Percentiles rank a stretch among this genome's conserved stretches.
phyloP scores from a whole-genome alignment of 1,284 basidiomycete genomes.

The Pseudozyma sp. region DNA sequence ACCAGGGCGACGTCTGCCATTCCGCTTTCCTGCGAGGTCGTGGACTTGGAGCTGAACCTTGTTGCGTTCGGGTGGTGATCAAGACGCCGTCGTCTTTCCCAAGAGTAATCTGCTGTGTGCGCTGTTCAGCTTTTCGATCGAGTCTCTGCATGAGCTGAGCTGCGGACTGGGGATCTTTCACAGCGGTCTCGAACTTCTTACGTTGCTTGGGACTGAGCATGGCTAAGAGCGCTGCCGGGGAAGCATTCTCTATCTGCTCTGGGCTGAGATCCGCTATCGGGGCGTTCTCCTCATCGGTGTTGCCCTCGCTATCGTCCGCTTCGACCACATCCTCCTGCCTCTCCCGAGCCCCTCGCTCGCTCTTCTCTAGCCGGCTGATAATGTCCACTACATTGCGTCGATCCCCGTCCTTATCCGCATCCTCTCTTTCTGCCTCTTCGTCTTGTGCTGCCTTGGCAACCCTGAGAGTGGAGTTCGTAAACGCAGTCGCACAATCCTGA shows the following conservation, averaged over 20 bases:
- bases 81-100: slow-evolving; percentile 6
- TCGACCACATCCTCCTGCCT: slow-evolving; percentile 5
- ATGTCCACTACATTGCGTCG: slow-evolving; percentile 37
- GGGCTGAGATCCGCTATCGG: slow-evolving; percentile 5
- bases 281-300: slow-evolving; percentile 9
- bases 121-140: slow-evolving; percentile 26
- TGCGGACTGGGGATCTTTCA: slow-evolving; percentile 31
- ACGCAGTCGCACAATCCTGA: slow-evolving; percentile 44
- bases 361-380: slow-evolving; percentile 18
- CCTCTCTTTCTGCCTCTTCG: not conserved
- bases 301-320: slow-evolving; percentile 8
- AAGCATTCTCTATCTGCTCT: slow-evolving; percentile 26
- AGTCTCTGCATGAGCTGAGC: slow-evolving; percentile 23
- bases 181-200: slow-evolving; percentile 32
- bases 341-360: slow-evolving; percentile 9
- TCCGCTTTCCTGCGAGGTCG: not conserved
- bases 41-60: not conserved
- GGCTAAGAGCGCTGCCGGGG: slow-evolving; percentile 40
- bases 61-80: not conserved
- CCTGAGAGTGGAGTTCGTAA: slow-evolving; percentile 30
- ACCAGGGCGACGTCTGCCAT: slow-evolving; percentile 32
- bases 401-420: slow-evolving; percentile 20
- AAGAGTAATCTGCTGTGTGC: not conserved
- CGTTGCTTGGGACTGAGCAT: slow-evolving; percentile 48
- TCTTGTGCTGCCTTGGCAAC: not conserved